Base-by-base conservation (phyloP, 2,329 filamentous ascomycete genomes). In the Chaetomium sp. region DNA sequence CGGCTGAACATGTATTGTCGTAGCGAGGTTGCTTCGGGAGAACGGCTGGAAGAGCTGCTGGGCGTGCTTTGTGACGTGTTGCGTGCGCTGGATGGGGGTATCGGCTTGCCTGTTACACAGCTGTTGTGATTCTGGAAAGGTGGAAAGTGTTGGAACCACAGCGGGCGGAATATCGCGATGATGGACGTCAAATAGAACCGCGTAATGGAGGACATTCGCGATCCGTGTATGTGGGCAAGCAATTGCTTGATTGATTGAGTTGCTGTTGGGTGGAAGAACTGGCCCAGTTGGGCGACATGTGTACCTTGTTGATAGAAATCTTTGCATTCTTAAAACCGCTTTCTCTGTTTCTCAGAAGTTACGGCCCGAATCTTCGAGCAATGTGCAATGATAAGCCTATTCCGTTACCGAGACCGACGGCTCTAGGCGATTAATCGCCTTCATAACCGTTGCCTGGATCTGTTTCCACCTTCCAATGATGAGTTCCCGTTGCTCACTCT, bases 181-280 rank as follows among this genome's bases (percentile, higher is more conserved):
- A 45, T 34, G 43, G 10, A 45, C 27, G 43, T 45, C 43, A 34
- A 45, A 27, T 45, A 32, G 43, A 34, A 45, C 27, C 27, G 43
- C 43, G 27, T 33, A 45, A 34, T 33, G 12, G 43, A 45, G 43
- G 3, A 12, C 27, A 45, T 32, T 45, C 7, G 43, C 27, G 43
- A 33, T 27, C 19, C 19, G 19, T 45, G 5, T 27, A 27, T 32
- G 43, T 34, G 43, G 43, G 43, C 43, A 45, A 45, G 43, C 43
- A 45, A 45, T 45, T 45, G 43, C 43, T 45, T 34, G 43, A 45
- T 45, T 45, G 43, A 45, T 45, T 44, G 42, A 44, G 42, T 44
- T 44, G 42, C 19, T 42, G 40, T 44, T 44, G 42, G 42, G 42
- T 32, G 4, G 42, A 44, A 44, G 14, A 44, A 44, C 14, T 44